These are phyloP conservation scores for Tetradesmus obliquus DNA, from an alignment of 139 green algal genomes.

Conservation along the genomic window DNA sequence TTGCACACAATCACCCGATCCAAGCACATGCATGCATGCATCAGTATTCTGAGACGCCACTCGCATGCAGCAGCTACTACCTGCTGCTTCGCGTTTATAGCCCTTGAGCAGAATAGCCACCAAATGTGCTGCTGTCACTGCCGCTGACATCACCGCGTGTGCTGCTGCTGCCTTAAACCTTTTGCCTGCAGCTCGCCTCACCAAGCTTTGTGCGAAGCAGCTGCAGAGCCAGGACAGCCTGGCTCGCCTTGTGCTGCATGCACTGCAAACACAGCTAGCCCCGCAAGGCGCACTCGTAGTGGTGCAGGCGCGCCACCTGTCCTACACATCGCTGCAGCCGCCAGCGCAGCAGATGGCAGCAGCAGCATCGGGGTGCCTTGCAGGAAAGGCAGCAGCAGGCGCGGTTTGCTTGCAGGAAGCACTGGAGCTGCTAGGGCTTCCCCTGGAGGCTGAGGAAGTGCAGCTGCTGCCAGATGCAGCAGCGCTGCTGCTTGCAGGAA, in stretches of 20 bases:
- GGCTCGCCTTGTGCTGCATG: constrained; percentile 59
- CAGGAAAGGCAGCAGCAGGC: constrained; percentile 21
- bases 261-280: constrained; percentile 60
- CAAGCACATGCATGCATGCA: too few relatives aligned
- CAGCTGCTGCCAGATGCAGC: constrained; percentile 13
- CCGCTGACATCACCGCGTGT: background rate
- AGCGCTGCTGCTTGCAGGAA: background rate
- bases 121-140: background rate
- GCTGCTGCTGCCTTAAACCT: background rate
- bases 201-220: constrained; percentile 77
- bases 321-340: constrained; percentile 30
- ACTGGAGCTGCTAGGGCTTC: constrained; percentile 61
- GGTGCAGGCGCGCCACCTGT: constrained; percentile 75
- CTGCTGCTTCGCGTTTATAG: too few relatives aligned
- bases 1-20: too few relatives aligned
- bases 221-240: constrained; percentile 83
- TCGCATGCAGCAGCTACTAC: too few relatives aligned
- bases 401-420: constrained; percentile 57
- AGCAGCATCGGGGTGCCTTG: constrained; percentile 24
- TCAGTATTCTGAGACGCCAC: too few relatives aligned
- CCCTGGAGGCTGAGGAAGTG: constrained; percentile 20
- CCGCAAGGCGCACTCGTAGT: constrained; percentile 73
- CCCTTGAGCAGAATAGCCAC: too few relatives aligned
- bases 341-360: constrained; percentile 10
- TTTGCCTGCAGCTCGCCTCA: constrained; percentile 70